Percentiles rank a stretch among this genome's conserved stretches.
phyloP scores from a whole-genome alignment of 208 protist species.

The Trypanosoma brucei region DNA sequence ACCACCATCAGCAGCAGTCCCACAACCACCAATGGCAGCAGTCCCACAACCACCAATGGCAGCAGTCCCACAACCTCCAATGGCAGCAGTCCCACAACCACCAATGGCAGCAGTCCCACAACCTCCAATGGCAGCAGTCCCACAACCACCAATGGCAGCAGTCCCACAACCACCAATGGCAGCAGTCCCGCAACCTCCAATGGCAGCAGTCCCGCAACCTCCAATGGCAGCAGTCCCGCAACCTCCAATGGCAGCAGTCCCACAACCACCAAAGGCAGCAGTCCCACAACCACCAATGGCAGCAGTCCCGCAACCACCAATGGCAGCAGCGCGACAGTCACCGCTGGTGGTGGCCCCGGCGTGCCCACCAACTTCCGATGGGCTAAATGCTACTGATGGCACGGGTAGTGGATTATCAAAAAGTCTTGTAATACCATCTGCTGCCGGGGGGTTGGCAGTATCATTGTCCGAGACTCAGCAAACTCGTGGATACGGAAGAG shows the following conservation, averaged over 20 bases:
- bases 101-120: neutral
- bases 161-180: neutral
- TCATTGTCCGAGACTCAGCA: too few species aligned
- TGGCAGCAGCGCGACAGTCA: neutral
- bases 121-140: slow-evolving; percentile 3
- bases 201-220: neutral
- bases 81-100: slow-evolving; percentile 3
- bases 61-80: neutral
- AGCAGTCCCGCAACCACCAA: slow-evolving; percentile 13
- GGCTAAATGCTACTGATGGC: too few species aligned
- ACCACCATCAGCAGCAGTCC: neutral
- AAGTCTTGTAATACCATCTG: too few species aligned
- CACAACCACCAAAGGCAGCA: slow-evolving; percentile 19
- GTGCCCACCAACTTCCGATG: neutral
- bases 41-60: slow-evolving; percentile 10
- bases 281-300: slow-evolving; percentile 17
- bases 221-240: slow-evolving; percentile 13
- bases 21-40: neutral
- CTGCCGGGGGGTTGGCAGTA: too few species aligned
- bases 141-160: neutral
- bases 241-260: slow-evolving; percentile 24
- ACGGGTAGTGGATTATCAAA: too few species aligned
- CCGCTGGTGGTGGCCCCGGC: neutral
- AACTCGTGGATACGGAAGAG: too few species aligned
- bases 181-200: neutral